Evolutionary conservation across 768 basidiomycete species (phyloP), one percentile per base, ranked within the genome.

Genomic region (Lactarius hatsudake): DNA sequence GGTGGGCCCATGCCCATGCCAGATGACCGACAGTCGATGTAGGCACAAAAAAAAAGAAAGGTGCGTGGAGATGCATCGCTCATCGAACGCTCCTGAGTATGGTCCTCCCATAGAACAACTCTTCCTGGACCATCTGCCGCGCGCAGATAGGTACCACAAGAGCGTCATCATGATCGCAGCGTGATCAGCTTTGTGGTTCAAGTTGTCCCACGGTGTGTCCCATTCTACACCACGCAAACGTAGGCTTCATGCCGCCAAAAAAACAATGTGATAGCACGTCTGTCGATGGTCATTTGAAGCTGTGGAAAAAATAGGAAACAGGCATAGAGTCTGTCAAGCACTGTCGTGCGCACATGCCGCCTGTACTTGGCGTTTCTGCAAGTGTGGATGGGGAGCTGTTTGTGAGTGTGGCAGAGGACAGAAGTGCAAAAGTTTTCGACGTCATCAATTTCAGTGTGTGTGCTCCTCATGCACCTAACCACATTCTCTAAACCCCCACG

Each of bases 321-420:
- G 96, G 96, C 5, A 94, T 99, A 73, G 97, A n/a, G n/a, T n/a
- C n/a, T n/a, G n/a, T n/a, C n/a, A n/a, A 98, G 78, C 93, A 96
- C 71, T 99, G 96, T 76, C 89, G 97, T 55, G 94, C 97, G 1
- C 96, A 97, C 72, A 81, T 96, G 26, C 83, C 84, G 30, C 86
- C 93, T 9, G 84, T 98, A 30, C 80, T 87, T 4, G 87, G 85
- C 9, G 89, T 98, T 5, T 91, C 90, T 28, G 91, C 89, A 28
- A 96, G 94, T 72, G 88, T 89, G 54, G 96, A 99, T 74, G n/a
- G 97, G 97, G 89, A 92, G 74, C 79, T 95, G 45, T 94, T 94
- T 76, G 96, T 96, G 1, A 96, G 89, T 30, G 83, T 98, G 2
- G 89, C 94, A 1, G 95, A 94, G 71, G 95, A 96, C 73, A 90